A percentile compares a stretch with the other conserved stretches of the same genome.
Conservation (phyloP, 345 rosid species). For the Alliaria petiolata region DNA sequence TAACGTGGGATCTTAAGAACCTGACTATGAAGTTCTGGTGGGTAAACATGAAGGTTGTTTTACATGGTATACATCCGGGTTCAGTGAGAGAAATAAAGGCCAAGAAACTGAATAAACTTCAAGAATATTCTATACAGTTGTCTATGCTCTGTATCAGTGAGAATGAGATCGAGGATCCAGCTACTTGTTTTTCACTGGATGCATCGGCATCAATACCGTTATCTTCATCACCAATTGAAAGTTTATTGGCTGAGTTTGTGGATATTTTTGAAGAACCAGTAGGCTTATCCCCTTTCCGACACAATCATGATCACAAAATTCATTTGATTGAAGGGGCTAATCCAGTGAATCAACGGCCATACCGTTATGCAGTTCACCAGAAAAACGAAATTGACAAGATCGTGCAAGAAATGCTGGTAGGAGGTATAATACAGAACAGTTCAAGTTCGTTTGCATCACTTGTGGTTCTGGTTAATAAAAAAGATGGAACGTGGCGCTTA, state of each 20-base stretch:
- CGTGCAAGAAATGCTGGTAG: too few species aligned
- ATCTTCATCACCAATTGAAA: too few species aligned
- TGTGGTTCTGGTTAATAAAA: too few species aligned
- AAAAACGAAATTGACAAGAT: too few species aligned
- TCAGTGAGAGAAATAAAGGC: background rate
- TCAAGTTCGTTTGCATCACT: too few species aligned
- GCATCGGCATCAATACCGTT: too few species aligned
- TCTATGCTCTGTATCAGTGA: background rate
- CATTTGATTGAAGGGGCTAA: background rate
- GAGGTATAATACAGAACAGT: too few species aligned
- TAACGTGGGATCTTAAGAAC: background rate
- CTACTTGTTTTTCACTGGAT: too few species aligned
- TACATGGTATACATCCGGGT: background rate
- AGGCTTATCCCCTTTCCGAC: accelerated
- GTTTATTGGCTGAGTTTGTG: too few species aligned
- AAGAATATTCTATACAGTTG: background rate
- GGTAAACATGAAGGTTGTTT: background rate
- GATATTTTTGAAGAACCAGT: background rate
- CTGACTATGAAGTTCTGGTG: background rate
- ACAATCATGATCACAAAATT: background rate
- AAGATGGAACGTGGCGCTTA: background rate
- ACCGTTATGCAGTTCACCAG: too few species aligned
- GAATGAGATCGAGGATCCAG: too few species aligned
- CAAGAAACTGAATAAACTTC: background rate
- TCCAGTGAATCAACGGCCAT: too few species aligned